Evolutionary conservation across 306 rosid species (phyloP), one percentile per base, ranked within the genome.

Genomic region (Pyrus communis): DNA sequence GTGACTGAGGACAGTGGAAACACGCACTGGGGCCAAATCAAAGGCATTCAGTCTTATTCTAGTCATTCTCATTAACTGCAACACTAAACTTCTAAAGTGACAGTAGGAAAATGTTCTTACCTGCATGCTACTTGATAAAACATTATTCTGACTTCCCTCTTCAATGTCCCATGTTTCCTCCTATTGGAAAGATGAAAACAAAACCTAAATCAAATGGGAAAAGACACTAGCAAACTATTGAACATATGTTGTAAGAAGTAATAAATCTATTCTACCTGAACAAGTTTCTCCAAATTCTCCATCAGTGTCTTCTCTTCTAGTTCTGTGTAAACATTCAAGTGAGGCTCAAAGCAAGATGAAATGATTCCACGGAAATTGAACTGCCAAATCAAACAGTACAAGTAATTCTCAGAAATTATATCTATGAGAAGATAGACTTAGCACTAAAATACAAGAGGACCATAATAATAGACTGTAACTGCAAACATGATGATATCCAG

Each of bases 271-370:
- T 74, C 70, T 87, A 95, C 99, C 99, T 91, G 99, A 81, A 95
- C 91, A 82, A 95, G 98, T 84, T 95, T 95, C 84, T 95, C 99
- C 72, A 95, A 84, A 81, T 84, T 87, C 86, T 95, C 99, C 99
- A 95, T 91, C 38, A 95, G 85, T 51, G 99, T 92, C 84, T 89
- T 95, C 92, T 95, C 99, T 88, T 95, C 99, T 79, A 92, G 85
- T 84, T 95, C 99, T 74, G 93, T 80, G 80, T 92, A 95, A 22
- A 91, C 92, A 31, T 84, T 87, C 89, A 95, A 88, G 89, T 95
- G 99, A 81, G 96, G 97, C 82, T 95, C 99, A 84, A 95, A 95
- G 90, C 97, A 92, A 82, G 99, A 95, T 79, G 99, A 95, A 85
- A 95, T 84, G 79, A 95, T 95, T 80, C 99, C 99, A 60, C 97